phyloP scores from a whole-genome alignment of 2,329 filamentous ascomycete genomes.

The Talaromyces sp. region DNA sequence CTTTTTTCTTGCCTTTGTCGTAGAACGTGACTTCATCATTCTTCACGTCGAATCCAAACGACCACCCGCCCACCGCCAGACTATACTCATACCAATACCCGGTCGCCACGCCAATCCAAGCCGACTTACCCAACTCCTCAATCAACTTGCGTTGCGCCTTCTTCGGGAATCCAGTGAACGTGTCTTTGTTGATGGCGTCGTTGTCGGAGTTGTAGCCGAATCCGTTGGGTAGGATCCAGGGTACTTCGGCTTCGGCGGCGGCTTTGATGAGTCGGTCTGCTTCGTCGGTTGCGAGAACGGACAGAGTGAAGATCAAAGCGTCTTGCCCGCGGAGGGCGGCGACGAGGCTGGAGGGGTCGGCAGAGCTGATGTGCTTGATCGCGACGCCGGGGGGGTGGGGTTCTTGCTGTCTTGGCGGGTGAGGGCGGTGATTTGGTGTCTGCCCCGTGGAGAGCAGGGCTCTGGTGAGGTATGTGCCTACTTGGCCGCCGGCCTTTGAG shows the following conservation, averaged over 20 bases:
- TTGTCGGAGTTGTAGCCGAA: slow-evolving; percentile 33
- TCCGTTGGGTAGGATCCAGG: slow-evolving; percentile 56
- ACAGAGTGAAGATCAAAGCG: slow-evolving; percentile 55
- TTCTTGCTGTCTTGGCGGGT: slow-evolving; percentile 9
- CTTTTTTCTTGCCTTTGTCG: slow-evolving; percentile 54
- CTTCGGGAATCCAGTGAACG: slow-evolving; percentile 34
- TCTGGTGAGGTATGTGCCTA: slow-evolving; percentile 29
- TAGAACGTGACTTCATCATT: slow-evolving; percentile 45
- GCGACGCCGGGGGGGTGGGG: slow-evolving; percentile 4
- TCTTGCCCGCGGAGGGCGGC: slow-evolving; percentile 53
- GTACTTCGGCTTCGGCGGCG: slow-evolving; percentile 53
- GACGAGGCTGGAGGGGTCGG: slow-evolving; percentile 41
- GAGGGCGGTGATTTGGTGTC: slow-evolving; percentile 11
- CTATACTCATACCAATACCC: slow-evolving; percentile 56
- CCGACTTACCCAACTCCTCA: slow-evolving; percentile 41
- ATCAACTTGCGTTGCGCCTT: slow-evolving; percentile 27
- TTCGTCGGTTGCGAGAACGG: slow-evolving; percentile 41
- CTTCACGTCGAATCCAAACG: slow-evolving; percentile 51
- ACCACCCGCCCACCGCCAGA: slow-evolving; percentile 33
- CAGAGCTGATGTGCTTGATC: slow-evolving; percentile 9
- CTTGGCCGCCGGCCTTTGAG: slow-evolving; percentile 37
- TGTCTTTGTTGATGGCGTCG: slow-evolving; percentile 34
- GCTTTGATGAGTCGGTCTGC: slow-evolving; percentile 50
- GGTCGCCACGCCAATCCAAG: slow-evolving; percentile 42
- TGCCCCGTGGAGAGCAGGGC: slow-evolving; percentile 11